Percentiles rank a stretch among this genome's conserved stretches.
Conservation (phyloP, 2,329 filamentous ascomycete genomes). For the Alternaria sp. region DNA sequence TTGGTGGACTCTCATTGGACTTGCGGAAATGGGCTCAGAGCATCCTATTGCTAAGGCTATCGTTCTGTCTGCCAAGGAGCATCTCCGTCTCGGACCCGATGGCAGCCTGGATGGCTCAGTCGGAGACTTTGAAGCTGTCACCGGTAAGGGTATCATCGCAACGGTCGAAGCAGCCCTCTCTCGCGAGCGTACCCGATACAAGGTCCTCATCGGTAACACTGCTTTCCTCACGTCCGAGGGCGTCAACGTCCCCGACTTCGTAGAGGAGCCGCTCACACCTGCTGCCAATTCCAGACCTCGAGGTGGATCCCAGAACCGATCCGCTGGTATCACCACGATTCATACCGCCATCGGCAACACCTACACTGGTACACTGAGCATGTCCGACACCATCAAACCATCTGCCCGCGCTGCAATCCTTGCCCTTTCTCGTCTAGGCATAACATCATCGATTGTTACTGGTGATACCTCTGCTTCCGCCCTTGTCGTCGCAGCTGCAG, state of each 20-base stretch:
- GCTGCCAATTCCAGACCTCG: conserved; percentile 32
- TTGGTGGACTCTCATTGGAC: conserved; percentile 95
- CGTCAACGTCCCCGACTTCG: conserved; percentile 66
- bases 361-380: conserved; percentile 82
- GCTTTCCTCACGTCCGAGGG: conserved; percentile 75
- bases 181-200: conserved; percentile 73
- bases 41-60: conserved; percentile 95
- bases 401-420: conserved; percentile 81
- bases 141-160: conserved; percentile 86
- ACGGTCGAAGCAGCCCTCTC: conserved; percentile 76
- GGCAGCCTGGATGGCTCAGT: conserved; percentile 81
- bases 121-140: conserved; percentile 80
- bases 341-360: conserved; percentile 84
- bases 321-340: conserved; percentile 82
- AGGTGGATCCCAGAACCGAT: conserved; percentile 49
- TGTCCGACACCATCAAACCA: conserved; percentile 90
- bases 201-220: conserved; percentile 83
- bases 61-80: conserved; percentile 73
- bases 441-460: conserved; percentile 90
- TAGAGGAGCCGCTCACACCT: conserved; percentile 59
- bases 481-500: conserved; percentile 77
- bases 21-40: conserved; percentile 95
- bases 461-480: conserved; percentile 89
- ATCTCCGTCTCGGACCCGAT: conserved; percentile 75
- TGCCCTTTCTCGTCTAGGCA: conserved; percentile 82